phyloP scores from a whole-genome alignment of 306 rosid species.

The Corylus avellana region DNA sequence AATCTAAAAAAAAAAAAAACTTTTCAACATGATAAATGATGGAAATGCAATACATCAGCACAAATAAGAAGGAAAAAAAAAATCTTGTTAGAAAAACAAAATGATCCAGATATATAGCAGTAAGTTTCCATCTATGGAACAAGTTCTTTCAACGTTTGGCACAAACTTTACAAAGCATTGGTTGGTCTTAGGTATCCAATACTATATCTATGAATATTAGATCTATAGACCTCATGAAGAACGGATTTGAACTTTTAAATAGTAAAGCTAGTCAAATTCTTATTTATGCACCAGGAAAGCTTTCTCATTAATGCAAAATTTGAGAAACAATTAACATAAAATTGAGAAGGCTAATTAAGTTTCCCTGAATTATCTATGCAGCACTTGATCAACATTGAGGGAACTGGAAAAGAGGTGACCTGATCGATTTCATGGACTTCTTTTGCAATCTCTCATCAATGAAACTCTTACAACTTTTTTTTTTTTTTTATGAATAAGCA shows the following conservation, averaged over 20 bases:
- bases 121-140: slow-evolving; percentile 2
- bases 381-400: not conserved
- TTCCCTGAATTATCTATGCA: not conserved
- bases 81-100: slow-evolving; percentile 14
- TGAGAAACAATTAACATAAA: not conserved
- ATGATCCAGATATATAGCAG: not conserved
- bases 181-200: not conserved
- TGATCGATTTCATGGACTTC: not conserved
- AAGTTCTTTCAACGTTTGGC: slow-evolving; percentile 9
- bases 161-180: not conserved
- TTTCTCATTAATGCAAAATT: not conserved
- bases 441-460: not conserved
- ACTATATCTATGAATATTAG: not conserved
- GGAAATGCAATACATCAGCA: not conserved
- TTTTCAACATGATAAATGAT: slow-evolving; percentile 1
- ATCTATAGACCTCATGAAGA: not conserved
- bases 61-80: not conserved
- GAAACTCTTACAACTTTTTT: not conserved
- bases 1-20: not conserved
- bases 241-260: not conserved
- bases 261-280: not conserved
- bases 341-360: not conserved
- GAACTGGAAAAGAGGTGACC: not conserved
- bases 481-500: too few relatives aligned
- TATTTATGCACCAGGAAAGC: not conserved